These are phyloP conservation scores for Citrullus mucosospermus DNA, from an alignment of 306 rosid genomes.

Conservation along the genomic window DNA sequence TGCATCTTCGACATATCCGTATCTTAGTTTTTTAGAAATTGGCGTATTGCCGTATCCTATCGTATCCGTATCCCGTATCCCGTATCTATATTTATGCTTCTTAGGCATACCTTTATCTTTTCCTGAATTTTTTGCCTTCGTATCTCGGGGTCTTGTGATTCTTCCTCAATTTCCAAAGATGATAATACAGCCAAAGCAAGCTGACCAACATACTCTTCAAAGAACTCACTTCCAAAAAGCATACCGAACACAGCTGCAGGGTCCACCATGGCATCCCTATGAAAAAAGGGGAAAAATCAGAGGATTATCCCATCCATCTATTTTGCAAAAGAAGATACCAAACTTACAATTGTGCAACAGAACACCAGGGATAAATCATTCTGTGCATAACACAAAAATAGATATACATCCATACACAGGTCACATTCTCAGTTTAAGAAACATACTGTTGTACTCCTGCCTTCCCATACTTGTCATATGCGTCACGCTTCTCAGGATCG, in stretches of 20 bases:
- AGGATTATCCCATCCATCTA: background rate
- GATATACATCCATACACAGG: background rate
- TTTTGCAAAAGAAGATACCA: background rate
- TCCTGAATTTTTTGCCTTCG: slow-evolving; percentile 48
- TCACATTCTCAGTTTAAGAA: background rate
- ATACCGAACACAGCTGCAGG: slow-evolving; percentile 90
- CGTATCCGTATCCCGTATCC: no score
- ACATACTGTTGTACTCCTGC: slow-evolving; percentile 73
- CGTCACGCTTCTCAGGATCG: slow-evolving; percentile 87
- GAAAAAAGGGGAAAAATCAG: background rate
- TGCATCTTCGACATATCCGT: no score
- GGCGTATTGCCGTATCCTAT: no score
- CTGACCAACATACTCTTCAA: slow-evolving; percentile 83
- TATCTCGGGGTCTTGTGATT: slow-evolving; percentile 34
- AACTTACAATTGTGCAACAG: background rate
- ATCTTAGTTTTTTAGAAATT: no score
- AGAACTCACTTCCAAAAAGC: slow-evolving; percentile 86
- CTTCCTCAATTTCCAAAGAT: slow-evolving; percentile 54
- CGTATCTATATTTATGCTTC: no score
- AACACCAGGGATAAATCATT: background rate
- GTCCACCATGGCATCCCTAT: slow-evolving; percentile 81
- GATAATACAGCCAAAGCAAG: slow-evolving; percentile 69
- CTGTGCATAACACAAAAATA: background rate
- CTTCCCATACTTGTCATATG: slow-evolving; percentile 72
- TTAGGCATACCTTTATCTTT: slow-evolving; percentile 41